Evolutionary conservation across 345 rosid species (phyloP), one percentile per base, ranked within the genome.

Genomic region (Odontarrhena argentea): DNA sequence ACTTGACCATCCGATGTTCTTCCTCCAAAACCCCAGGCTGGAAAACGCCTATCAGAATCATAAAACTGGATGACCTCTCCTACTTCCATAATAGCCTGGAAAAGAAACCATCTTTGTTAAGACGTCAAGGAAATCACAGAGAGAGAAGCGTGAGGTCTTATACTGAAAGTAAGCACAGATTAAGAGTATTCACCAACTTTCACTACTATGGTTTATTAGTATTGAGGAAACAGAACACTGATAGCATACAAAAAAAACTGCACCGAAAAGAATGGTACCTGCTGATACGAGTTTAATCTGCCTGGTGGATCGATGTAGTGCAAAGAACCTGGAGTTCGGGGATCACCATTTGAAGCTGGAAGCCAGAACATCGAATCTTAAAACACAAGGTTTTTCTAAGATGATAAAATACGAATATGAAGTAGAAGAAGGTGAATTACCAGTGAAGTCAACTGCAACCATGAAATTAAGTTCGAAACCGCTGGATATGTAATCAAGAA

Each of bases 361-460:
- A 49, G 52, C 55, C 57, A 66, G 1, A 32, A 7, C 32, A 47
- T 46, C 34, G 8, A 12, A 41, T 48, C 3, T 38, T 36, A 12
- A n/a, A 60, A 36, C 12, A 22, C 44, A 46, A 18, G n/a, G 46
- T n/a, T 47, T 46, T 67, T 32, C 6, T 41, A 37, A 45, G 38
- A 67, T 43, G 18, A 15, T 61, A 68, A 58, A 3, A 18, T 25
- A 42, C 26, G 7, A 37, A 66, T 36, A 42, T 28, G 12, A 32
- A 44, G 13, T 35, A 45, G 25, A 67, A 73, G 52, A 60, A 43
- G 63, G 45, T 37, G 24, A 28, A 26, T 60, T 57, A 87, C 98
- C 98, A 4, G 98, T 92, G 73, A 92, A 92, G 78, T 92, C 98
- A 51, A 89, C 79, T 24, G 98, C 96, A 68, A 92, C 96, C 96